phyloP scores from a whole-genome alignment of 2,329 filamentous ascomycete genomes.

The Talaromyces islandicus region DNA sequence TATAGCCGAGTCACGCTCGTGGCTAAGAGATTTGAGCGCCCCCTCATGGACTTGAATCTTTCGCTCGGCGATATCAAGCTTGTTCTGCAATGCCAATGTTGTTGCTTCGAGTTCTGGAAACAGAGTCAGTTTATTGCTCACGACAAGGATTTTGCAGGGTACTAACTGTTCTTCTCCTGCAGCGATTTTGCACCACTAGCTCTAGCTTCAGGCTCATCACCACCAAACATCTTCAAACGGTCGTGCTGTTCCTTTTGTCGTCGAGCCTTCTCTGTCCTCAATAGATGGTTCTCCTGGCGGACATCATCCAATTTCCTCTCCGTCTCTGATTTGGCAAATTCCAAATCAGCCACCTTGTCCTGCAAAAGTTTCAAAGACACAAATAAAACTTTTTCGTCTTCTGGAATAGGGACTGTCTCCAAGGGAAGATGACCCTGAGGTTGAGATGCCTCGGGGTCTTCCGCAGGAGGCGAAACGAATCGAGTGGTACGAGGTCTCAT shows the following conservation, averaged over 20 bases:
- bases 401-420: constrained; percentile 51
- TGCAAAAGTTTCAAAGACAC: constrained; percentile 54
- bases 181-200: constrained; percentile 23
- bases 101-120: constrained; percentile 44
- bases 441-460: constrained; percentile 25
- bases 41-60: constrained; percentile 51
- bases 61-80: constrained; percentile 50
- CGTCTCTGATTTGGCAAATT: constrained; percentile 48
- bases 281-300: constrained; percentile 46
- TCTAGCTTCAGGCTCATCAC: constrained; percentile 41
- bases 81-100: constrained; percentile 49
- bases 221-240: constrained; percentile 19
- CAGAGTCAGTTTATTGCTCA: constrained; percentile 17
- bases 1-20: constrained; percentile 54
- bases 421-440: constrained; percentile 41
- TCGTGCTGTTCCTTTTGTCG: constrained; percentile 33
- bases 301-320: constrained; percentile 47
- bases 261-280: constrained; percentile 39
- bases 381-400: constrained; percentile 59
- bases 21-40: constrained; percentile 47
- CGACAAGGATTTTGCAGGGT: not conserved
- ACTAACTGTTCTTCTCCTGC: constrained; percentile 35
- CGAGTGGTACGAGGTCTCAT: constrained; percentile 46
- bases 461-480: constrained; percentile 45
- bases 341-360: constrained; percentile 52